These are phyloP conservation scores for Serendipita sp. DNA, from an alignment of 768 basidiomycete species.

Conservation along the genomic window DNA sequence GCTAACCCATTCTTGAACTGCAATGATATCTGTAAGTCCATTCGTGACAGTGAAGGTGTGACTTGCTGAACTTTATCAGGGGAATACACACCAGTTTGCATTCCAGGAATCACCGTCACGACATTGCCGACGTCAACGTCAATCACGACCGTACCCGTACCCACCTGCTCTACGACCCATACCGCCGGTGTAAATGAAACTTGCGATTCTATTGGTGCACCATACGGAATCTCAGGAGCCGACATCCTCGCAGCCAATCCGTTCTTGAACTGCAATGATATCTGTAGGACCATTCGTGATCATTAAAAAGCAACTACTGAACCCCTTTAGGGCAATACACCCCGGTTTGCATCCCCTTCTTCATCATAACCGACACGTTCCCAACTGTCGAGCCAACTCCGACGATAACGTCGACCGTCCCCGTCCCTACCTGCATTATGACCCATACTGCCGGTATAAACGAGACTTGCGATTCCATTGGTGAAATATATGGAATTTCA, in stretches of 20 bases:
- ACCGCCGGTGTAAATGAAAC: not conserved
- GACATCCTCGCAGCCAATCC: not conserved
- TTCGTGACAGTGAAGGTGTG: no score
- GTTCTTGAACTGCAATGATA: not conserved
- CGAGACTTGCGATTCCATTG: not conserved
- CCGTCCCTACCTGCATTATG: not conserved
- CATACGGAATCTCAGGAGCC: not conserved
- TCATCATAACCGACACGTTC: not conserved
- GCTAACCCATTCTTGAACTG: not conserved
- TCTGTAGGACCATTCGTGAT: not conserved
- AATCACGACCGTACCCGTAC: no score
- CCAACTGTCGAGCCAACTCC: not conserved
- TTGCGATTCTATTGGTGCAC: not conserved
- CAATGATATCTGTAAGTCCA: conserved; percentile 2
- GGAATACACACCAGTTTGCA: no score
- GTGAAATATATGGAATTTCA: not conserved
- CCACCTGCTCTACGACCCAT: not conserved
- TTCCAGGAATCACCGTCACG: no score
- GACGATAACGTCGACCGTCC: not conserved
- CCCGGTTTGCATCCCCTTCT: not conserved
- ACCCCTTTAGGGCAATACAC: not conserved
- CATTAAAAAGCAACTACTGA: not conserved
- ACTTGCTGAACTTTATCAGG: no score
- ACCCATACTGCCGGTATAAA: not conserved
- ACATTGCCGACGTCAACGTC: not conserved